A percentile compares a stretch with the other conserved stretches of the same genome.
Evolutionary conservation across 2,329 filamentous ascomycete genomes (phyloP).

Genomic region (Rhinocladiella mackenziei): DNA sequence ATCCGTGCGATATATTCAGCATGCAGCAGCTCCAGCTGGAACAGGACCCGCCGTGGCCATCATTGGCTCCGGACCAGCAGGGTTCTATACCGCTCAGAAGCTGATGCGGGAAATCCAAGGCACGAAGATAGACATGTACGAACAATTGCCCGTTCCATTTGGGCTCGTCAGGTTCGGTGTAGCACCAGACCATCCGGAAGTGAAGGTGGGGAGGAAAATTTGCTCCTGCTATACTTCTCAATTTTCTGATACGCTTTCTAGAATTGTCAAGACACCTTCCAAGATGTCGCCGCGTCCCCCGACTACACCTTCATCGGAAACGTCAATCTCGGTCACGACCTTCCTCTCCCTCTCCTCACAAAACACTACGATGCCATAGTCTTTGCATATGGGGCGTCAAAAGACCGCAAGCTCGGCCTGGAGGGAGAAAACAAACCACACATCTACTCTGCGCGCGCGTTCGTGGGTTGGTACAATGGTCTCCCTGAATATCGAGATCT

Average conservation of each 20-base stretch:
- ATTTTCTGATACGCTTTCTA: slow-evolving; percentile 36
- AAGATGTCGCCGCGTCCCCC: slow-evolving; percentile 75
- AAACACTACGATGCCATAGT: slow-evolving; percentile 88
- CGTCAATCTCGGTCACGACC: slow-evolving; percentile 65
- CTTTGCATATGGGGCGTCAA: slow-evolving; percentile 86
- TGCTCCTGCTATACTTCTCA: background rate
- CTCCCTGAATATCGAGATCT: slow-evolving; percentile 74
- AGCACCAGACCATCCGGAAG: slow-evolving; percentile 96
- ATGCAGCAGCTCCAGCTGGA: slow-evolving; percentile 30
- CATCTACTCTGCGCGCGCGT: slow-evolving; percentile 75
- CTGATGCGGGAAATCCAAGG: slow-evolving; percentile 71
- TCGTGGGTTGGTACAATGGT: slow-evolving; percentile 98
- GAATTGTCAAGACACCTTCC: slow-evolving; percentile 95
- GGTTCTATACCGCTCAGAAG: slow-evolving; percentile 89
- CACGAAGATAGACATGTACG: slow-evolving; percentile 89
- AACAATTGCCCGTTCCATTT: slow-evolving; percentile 85
- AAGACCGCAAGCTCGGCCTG: slow-evolving; percentile 73
- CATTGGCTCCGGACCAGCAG: slow-evolving; percentile 88
- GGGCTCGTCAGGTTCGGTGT: slow-evolving; percentile 91
- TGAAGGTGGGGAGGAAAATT: slow-evolving; percentile 63
- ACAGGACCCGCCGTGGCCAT: slow-evolving; percentile 74
- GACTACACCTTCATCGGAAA: slow-evolving; percentile 92
- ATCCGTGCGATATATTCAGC: slow-evolving; percentile 4
- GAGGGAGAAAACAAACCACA: slow-evolving; percentile 69
- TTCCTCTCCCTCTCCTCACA: slow-evolving; percentile 66